Base-by-base conservation (phyloP, 805 yeast species). In the Isabelozyma gotoi region DNA sequence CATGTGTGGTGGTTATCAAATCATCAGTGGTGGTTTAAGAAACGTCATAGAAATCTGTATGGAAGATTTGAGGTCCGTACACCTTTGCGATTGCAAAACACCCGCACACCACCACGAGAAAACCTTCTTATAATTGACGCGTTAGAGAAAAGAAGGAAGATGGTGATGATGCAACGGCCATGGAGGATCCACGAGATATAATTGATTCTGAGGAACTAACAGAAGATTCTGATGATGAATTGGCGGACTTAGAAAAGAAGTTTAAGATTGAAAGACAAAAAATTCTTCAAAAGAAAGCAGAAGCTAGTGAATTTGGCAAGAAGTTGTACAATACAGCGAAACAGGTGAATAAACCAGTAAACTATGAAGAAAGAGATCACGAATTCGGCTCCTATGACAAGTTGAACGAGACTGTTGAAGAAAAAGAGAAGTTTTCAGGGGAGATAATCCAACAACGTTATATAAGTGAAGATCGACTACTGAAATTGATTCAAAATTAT, bases 401-500 rank as follows among this genome's bases (percentile, higher is more conserved):
- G 8, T 29, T 24, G 16, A 47, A 47, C 17, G 12, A 37, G 2
- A 43, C 43, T 2, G 48, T 42, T 7, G 54, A 63, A 21, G 66
- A 60, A 41, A 15, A 42, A 5, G 69, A 65, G 14, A 45, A 47
- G 2, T 29, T 53, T 14, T 54, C 61, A 7, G 45, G 44, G 2
- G 51, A 51, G 24, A 19, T 42, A 18, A 38, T 65, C 19, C 46
- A 67, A 2, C 71, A 71, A 45, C 60, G 87, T 37, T 84, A 81
- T 51, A 53, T 84, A 1, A 59, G 72, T 0, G 35, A 49, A 7
- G 57, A 52, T 0, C 55, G 53, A 0, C 46, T 87, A 3, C 57
- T 63, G 1, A 35, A 47, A 4, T 53, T 76, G 2, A 51, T 88
- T 6, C 49, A 60, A 11, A 78, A 76, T 12, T 75, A 78, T 46